A percentile compares a stretch with the other conserved stretches of the same genome.
phyloP scores from a whole-genome alignment of 176 grass and related monocot species.

The Otatea glauca region DNA sequence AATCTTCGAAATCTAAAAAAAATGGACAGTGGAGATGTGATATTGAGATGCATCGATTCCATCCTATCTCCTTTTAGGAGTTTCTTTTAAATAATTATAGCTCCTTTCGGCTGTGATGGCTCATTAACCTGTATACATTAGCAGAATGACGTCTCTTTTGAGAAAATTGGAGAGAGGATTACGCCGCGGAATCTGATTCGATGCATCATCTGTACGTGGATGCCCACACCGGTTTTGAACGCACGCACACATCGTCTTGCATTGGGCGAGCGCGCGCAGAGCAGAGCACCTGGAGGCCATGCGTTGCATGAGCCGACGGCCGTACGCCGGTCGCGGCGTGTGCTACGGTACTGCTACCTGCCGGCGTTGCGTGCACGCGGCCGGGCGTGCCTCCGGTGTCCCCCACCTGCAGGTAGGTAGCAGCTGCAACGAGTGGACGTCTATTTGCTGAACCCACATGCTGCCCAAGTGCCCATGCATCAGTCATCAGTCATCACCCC shows the following conservation, averaged over 20 bases:
- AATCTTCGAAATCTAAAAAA: no score
- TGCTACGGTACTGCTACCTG: no score
- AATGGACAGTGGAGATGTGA: not conserved
- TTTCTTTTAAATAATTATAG: not conserved
- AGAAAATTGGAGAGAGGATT: not conserved
- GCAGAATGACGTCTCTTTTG: constrained; percentile 5
- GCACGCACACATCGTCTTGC: not conserved
- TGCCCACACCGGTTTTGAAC: not conserved
- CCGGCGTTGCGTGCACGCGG: constrained; percentile 30
- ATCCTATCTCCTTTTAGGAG: not conserved
- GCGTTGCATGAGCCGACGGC: not conserved
- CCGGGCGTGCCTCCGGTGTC: constrained; percentile 18
- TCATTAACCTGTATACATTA: not conserved
- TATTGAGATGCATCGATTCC: constrained; percentile 35
- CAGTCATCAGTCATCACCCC: not conserved
- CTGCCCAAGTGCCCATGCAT: not conserved
- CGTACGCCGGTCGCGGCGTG: not conserved
- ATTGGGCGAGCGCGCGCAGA: not conserved
- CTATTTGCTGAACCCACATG: constrained; percentile 15
- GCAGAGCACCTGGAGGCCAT: not conserved
- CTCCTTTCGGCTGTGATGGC: not conserved
- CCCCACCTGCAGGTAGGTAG: not conserved
- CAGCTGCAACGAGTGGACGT: constrained; percentile 26
- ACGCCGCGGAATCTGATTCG: not conserved
- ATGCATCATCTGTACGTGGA: not conserved